Percentiles rank a stretch among this genome's conserved stretches.
Evolutionary conservation across 768 basidiomycete species (phyloP).

Genomic region (Rhizopogon sp.): DNA sequence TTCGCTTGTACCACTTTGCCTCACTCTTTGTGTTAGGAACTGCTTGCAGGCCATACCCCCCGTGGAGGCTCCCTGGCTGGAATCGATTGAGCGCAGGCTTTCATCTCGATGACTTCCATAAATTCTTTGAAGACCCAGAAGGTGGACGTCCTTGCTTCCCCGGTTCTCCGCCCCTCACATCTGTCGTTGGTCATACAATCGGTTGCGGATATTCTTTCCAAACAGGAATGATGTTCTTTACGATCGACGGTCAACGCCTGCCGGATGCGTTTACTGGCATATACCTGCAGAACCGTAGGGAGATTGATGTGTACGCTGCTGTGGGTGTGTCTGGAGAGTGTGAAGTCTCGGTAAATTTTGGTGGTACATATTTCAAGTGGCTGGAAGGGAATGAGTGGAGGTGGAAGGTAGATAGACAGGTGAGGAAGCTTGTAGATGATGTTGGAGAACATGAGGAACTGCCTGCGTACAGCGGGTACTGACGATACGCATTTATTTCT

Average conservation of each 20-base stretch:
- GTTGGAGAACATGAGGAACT: slow-evolving; percentile 37
- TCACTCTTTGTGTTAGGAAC: slow-evolving; percentile 39
- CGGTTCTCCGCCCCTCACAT: slow-evolving; percentile 27
- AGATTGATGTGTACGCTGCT: slow-evolving; percentile 59
- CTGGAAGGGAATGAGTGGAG: slow-evolving; percentile 59
- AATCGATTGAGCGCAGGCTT: slow-evolving; percentile 60
- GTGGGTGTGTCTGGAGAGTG: slow-evolving; percentile 48
- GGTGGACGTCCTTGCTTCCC: slow-evolving; percentile 51
- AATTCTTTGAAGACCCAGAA: slow-evolving; percentile 65
- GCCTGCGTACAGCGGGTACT: slow-evolving; percentile 20
- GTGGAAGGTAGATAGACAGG: slow-evolving; percentile 61
- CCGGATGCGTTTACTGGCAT: slow-evolving; percentile 54
- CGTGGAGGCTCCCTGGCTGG: slow-evolving; percentile 68
- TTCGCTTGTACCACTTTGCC: not conserved
- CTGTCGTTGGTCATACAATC: slow-evolving; percentile 46
- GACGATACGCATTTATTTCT: not conserved
- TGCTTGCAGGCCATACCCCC: slow-evolving; percentile 59
- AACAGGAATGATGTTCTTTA: slow-evolving; percentile 49
- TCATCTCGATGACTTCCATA: slow-evolving; percentile 67
- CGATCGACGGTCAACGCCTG: slow-evolving; percentile 54
- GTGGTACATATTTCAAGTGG: slow-evolving; percentile 55
- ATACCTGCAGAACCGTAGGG: slow-evolving; percentile 43
- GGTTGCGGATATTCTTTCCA: slow-evolving; percentile 64
- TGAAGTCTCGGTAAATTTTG: slow-evolving; percentile 50
- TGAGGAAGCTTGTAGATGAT: slow-evolving; percentile 41